A percentile compares a stretch with the other conserved stretches of the same genome.
phyloP scores from a whole-genome alignment of 805 yeast species.

The Yamadazyma insecticola region DNA sequence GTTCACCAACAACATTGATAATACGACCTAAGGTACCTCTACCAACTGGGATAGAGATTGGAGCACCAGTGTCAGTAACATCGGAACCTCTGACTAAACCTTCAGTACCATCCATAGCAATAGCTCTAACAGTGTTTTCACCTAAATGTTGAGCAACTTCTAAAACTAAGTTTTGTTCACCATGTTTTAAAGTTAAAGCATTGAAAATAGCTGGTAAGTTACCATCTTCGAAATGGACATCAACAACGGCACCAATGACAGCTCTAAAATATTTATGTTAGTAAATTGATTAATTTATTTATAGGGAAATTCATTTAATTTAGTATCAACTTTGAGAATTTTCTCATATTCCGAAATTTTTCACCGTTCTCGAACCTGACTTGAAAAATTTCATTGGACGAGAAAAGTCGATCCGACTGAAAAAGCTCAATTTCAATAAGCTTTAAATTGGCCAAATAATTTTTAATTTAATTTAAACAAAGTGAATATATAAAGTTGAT shows the following conservation, averaged over 20 bases:
- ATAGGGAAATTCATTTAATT: not conserved
- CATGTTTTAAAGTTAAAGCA: slow-evolving; percentile 85
- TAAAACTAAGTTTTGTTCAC: slow-evolving; percentile 76
- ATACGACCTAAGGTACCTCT: slow-evolving; percentile 99
- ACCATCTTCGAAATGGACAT: slow-evolving; percentile 97
- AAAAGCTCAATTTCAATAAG: no score
- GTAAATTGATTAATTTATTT: slow-evolving; percentile 16
- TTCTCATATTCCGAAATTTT: not conserved
- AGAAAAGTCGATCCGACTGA: no score
- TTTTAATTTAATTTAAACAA: no score
- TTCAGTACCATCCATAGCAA: slow-evolving; percentile 99
- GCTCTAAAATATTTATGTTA: slow-evolving; percentile 59
- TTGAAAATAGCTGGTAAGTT: slow-evolving; percentile 95
- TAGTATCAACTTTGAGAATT: slow-evolving; percentile 1
- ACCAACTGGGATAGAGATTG: slow-evolving; percentile 99
- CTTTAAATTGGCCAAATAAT: no score
- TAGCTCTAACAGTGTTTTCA: slow-evolving; percentile 99
- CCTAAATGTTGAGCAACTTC: slow-evolving; percentile 99
- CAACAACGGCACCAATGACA: slow-evolving; percentile 99
- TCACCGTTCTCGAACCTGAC: not conserved
- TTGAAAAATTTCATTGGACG: slow-evolving; percentile 27
- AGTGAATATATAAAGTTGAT: no score
- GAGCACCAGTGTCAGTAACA: slow-evolving; percentile 94
- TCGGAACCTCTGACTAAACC: slow-evolving; percentile 97
- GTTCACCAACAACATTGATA: slow-evolving; percentile 97